Evolutionary conservation across 2,329 filamentous ascomycete genomes (phyloP).

Genomic region (Teratosphaeria gauchensis): DNA sequence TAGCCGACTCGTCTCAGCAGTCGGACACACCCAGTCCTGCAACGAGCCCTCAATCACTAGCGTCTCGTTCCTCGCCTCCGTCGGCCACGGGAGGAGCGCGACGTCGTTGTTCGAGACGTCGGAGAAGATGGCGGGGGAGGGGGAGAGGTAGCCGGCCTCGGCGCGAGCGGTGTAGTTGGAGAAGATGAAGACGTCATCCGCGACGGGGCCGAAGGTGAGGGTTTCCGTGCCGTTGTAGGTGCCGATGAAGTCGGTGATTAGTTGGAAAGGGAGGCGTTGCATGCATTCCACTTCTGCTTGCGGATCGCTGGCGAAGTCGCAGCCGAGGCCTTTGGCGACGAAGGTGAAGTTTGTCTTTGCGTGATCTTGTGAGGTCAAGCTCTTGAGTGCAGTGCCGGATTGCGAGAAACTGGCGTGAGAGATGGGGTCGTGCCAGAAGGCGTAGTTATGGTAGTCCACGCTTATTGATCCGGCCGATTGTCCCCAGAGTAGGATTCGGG

Average conservation of each 20-base stretch:
- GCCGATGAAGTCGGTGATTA: slow-evolving; percentile 27
- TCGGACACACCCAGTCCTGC: not conserved
- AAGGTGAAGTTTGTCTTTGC: slow-evolving; percentile 29
- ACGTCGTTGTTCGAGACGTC: slow-evolving; percentile 25
- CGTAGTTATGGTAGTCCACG: slow-evolving; percentile 42
- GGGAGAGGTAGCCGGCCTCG: slow-evolving; percentile 18
- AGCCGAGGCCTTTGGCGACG: slow-evolving; percentile 29
- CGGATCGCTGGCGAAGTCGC: slow-evolving; percentile 14
- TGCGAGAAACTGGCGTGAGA: slow-evolving; percentile 38
- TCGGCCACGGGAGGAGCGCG: slow-evolving; percentile 22
- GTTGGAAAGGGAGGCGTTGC: slow-evolving; percentile 19
- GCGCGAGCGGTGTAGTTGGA: slow-evolving; percentile 27
- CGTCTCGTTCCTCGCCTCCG: slow-evolving; percentile 4
- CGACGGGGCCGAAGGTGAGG: slow-evolving; percentile 7
- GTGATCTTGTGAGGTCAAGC: slow-evolving; percentile 16
- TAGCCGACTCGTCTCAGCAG: slow-evolving; percentile 7
- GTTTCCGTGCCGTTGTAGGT: slow-evolving; percentile 19
- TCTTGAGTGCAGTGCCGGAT: slow-evolving; percentile 34
- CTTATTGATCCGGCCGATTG: slow-evolving; percentile 28
- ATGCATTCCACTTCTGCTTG: slow-evolving; percentile 29
- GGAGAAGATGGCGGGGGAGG: slow-evolving; percentile 27
- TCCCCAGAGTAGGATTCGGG: slow-evolving; percentile 31
- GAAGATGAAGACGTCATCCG: slow-evolving; percentile 20
- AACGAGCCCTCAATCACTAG: not conserved
- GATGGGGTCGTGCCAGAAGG: slow-evolving; percentile 41